Evolutionary conservation across 805 yeast species (phyloP).

Genomic region (Pichia sporocuriosa): DNA sequence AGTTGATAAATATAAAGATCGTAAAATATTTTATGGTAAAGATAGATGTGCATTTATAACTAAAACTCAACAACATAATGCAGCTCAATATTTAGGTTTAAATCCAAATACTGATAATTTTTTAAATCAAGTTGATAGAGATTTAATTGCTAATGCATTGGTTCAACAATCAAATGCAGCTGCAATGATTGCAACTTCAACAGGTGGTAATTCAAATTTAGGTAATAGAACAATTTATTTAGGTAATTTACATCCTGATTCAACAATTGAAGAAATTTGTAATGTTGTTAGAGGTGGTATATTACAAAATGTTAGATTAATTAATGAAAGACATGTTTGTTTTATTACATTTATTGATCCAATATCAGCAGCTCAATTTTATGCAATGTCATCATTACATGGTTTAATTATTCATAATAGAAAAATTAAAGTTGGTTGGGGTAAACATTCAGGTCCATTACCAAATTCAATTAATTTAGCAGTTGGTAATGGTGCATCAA

Average conservation of each 20-base stretch:
- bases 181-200: slow-evolving; percentile 91
- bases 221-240: slow-evolving; percentile 92
- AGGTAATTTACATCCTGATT: slow-evolving; percentile 83
- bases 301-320: slow-evolving; percentile 71
- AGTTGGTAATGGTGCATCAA: slow-evolving; percentile 87
- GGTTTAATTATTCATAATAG: slow-evolving; percentile 82
- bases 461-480: slow-evolving; percentile 83
- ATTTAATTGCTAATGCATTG: slow-evolving; percentile 61
- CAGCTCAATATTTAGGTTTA: slow-evolving; percentile 88
- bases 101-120: slow-evolving; percentile 85
- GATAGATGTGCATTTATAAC: slow-evolving; percentile 94
- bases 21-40: slow-evolving; percentile 84
- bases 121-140: slow-evolving; percentile 51
- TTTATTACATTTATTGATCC: slow-evolving; percentile 95
- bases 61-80: slow-evolving; percentile 93
- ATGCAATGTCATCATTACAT: slow-evolving; percentile 86
- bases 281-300: slow-evolving; percentile 95
- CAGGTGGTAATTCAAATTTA: slow-evolving; percentile 86
- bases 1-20: slow-evolving; percentile 61
- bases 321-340: slow-evolving; percentile 84
- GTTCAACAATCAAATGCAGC: slow-evolving; percentile 96
- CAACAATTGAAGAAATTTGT: slow-evolving; percentile 88
- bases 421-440: slow-evolving; percentile 94
- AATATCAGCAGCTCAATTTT: slow-evolving; percentile 95
- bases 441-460: slow-evolving; percentile 90